These are phyloP conservation scores for Entomophthora muscae DNA, from an alignment of 371 early-diverging fungal species.

Conservation along the genomic window DNA sequence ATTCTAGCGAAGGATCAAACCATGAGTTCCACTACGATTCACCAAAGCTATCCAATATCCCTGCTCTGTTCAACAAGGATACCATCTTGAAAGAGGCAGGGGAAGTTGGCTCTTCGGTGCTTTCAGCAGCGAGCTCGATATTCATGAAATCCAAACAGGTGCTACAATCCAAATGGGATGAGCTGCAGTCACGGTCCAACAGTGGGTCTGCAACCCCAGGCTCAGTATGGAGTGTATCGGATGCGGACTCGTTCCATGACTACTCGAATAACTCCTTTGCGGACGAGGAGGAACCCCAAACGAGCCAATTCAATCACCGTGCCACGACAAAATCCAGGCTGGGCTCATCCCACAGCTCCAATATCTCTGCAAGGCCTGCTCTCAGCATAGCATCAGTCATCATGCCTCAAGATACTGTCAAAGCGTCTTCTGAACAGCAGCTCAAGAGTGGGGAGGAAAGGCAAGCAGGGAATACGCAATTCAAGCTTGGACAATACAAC, in stretches of 20 bases:
- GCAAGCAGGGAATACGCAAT: slow-evolving; percentile 55
- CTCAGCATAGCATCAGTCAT: background rate
- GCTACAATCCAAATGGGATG: slow-evolving; percentile 26
- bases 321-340: slow-evolving; percentile 7
- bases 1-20: too few species aligned
- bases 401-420: slow-evolving; percentile 14
- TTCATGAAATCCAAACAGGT: slow-evolving; percentile 48
- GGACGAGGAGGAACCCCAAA: background rate
- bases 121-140: slow-evolving; percentile 50
- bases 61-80: slow-evolving; percentile 10
- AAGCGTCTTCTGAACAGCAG: slow-evolving; percentile 12
- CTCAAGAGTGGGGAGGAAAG: slow-evolving; percentile 23
- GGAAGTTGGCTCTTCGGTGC: slow-evolving; percentile 44
- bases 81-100: slow-evolving; percentile 22
- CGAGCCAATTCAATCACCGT: slow-evolving; percentile 3
- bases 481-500: slow-evolving; percentile 75
- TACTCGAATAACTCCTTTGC: background rate
- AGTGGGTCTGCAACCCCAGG: slow-evolving; percentile 14
- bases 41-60: slow-evolving; percentile 10
- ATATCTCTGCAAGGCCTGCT: slow-evolving; percentile 3
- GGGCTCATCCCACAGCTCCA: background rate
- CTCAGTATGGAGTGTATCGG: background rate
- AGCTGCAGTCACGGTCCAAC: slow-evolving; percentile 16
- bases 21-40: too few species aligned
- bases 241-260: background rate